Evolutionary conservation across 306 rosid species (phyloP), one percentile per base, ranked within the genome.

Genomic region (Pueraria montana): DNA sequence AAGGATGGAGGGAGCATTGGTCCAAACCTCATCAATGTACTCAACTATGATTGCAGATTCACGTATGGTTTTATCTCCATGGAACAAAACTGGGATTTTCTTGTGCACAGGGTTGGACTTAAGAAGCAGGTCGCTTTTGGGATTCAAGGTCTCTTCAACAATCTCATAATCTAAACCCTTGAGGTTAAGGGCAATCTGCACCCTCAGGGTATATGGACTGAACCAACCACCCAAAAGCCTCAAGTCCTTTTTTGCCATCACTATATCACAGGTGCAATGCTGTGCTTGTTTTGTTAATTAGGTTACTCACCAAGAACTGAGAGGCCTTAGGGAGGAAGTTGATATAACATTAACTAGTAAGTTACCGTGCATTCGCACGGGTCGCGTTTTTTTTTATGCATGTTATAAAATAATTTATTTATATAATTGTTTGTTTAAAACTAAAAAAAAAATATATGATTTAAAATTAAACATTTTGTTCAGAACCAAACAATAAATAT

Each of bases 41-140:
- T 92, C 68, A 38, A 92, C 88, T 68, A 92, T 88, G 73, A 88
- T 75, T 17, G 52, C 70, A 69, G 96, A 92, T 72, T 92, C 96
- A 55, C 84, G 89, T 0, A 92, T 20, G 71, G 87, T 52, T 66
- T 77, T 88, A 34, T 70, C 91, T 0, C 14, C 63, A 32, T 91
- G 92, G 64, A 91, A 6, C 0, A 91, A 84, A 85, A 91, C 92
- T 1, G 91, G 94, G 82, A 90, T 76, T 84, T 92, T 92, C 88
- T 87, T 87, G 80, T 86, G 72, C 2, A 92, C 87, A 0, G 92
- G 94, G 79, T 92, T 92, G 26, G 90, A 88, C 62, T 86, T 81
- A 73, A 90, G 91, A 70, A 92, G 90, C 45, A 90, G 83, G 26
- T 77, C 84, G 45, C 90, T 87, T 80, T 92, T 92, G 72, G 88